These are phyloP conservation scores for Ceratocystis alfenasii DNA, from an alignment of 2,329 filamentous ascomycete genomes.

Conservation along the genomic window DNA sequence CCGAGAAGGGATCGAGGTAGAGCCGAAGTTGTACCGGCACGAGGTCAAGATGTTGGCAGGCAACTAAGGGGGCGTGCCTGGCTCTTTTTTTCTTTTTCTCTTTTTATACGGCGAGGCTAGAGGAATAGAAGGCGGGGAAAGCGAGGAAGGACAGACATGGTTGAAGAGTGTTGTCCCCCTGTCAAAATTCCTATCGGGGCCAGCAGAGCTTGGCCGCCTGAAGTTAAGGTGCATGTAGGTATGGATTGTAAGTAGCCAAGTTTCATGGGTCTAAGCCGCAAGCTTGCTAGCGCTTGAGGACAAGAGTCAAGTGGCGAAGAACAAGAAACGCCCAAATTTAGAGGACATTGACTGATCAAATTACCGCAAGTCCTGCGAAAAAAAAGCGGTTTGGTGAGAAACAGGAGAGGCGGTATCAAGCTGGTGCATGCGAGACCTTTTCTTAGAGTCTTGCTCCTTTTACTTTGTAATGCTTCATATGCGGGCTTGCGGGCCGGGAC, in stretches of 20 bases:
- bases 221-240: not conserved
- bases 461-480: not conserved
- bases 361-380: conserved; percentile 1
- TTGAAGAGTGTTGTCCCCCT: no score
- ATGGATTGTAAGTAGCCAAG: not conserved
- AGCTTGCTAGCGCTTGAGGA: not conserved
- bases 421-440: not conserved
- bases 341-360: not conserved
- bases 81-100: no score
- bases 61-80: not conserved
- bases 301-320: not conserved
- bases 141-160: no score
- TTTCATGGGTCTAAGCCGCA: not conserved
- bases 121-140: no score
- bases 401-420: not conserved
- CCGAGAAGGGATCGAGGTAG: not conserved
- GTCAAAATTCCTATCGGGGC: no score
- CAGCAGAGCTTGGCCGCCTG: no score
- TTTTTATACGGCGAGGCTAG: no score
- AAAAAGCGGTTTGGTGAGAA: not conserved
- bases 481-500: not conserved
- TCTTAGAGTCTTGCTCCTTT: not conserved
- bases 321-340: not conserved
- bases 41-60: not conserved
- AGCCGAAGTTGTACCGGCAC: not conserved